A percentile compares a stretch with the other conserved stretches of the same genome.
Conservation (phyloP, 805 yeast species). For the Vanderwaltozyma tropicalis region DNA sequence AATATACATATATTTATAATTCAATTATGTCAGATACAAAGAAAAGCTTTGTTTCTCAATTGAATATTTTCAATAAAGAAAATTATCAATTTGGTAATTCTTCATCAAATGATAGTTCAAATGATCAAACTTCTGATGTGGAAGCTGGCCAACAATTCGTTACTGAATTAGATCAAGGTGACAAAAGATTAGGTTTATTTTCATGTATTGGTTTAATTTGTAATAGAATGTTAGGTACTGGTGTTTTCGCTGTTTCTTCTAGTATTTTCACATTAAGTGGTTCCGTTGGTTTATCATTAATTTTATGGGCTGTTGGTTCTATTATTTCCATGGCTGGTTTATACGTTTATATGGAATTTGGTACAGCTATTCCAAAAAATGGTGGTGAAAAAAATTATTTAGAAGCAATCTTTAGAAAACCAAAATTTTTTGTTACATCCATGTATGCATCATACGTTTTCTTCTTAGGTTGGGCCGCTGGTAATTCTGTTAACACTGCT, state of each 20-base stretch:
- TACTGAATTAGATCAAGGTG: constrained; percentile 33
- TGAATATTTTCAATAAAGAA: constrained; percentile 24
- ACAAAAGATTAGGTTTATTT: constrained; percentile 37
- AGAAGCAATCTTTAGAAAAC: constrained; percentile 59
- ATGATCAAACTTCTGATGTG: constrained; percentile 8
- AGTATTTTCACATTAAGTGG: constrained; percentile 42
- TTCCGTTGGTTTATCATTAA: constrained; percentile 59
- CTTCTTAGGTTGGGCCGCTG: constrained; percentile 77
- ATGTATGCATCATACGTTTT: constrained; percentile 63
- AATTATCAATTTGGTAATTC: constrained; percentile 12
- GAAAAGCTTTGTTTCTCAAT: constrained; percentile 16
- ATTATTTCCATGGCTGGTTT: constrained; percentile 54
- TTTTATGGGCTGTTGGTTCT: constrained; percentile 70
- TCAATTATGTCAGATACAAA: constrained; percentile 8
- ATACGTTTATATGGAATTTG: constrained; percentile 71
- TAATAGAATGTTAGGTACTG: constrained; percentile 67
- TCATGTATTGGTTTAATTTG: constrained; percentile 57
- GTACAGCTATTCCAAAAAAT: constrained; percentile 65
- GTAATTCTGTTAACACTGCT: constrained; percentile 73
- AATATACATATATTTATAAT: neutral
- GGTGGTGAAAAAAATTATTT: constrained; percentile 83
- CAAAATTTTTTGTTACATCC: constrained; percentile 55
- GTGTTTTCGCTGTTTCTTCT: constrained; percentile 64
- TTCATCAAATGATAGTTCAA: neutral
- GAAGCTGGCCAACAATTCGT: constrained; percentile 25